phyloP scores from a whole-genome alignment of 768 basidiomycete species.

The Auricularia heimuer region DNA sequence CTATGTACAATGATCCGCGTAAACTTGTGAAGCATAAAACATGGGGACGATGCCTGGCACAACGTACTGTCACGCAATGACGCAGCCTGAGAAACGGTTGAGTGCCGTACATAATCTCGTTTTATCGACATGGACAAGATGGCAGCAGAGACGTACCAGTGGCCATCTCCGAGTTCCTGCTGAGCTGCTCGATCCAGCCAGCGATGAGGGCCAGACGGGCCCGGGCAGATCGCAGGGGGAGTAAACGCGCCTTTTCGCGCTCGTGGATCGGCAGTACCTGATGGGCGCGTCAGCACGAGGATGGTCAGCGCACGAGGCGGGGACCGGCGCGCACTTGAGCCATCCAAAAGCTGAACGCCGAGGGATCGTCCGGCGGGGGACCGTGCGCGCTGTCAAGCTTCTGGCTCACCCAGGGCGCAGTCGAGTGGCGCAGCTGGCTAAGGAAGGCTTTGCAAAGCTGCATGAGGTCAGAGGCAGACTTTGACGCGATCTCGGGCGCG shows the following conservation, averaged over 20 bases:
- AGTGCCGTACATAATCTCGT: neutral
- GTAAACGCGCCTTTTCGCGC: slow-evolving; percentile 75
- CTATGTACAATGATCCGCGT: too few species aligned
- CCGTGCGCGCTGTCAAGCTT: slow-evolving; percentile 73
- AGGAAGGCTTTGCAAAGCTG: slow-evolving; percentile 51
- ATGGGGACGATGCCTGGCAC: too few species aligned
- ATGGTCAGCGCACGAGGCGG: neutral
- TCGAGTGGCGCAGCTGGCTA: slow-evolving; percentile 50
- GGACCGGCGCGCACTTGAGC: slow-evolving; percentile 26
- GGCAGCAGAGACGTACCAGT: neutral
- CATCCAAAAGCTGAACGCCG: slow-evolving; percentile 81
- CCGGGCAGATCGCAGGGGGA: slow-evolving; percentile 69
- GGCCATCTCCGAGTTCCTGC: slow-evolving; percentile 31
- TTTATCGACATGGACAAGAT: neutral
- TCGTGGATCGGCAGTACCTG: slow-evolving; percentile 83
- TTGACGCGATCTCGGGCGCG: neutral
- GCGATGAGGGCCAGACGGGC: slow-evolving; percentile 77
- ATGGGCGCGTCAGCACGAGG: neutral
- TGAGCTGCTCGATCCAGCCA: slow-evolving; percentile 85
- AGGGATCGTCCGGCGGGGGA: slow-evolving; percentile 62
- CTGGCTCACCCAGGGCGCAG: slow-evolving; percentile 90
- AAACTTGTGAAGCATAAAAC: too few species aligned
- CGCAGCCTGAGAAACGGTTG: neutral
- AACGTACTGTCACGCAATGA: neutral
- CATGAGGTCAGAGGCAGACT: slow-evolving; percentile 28